These are phyloP conservation scores for Perkinsela sp. DNA, from an alignment of 208 protist genomes.

Conservation along the genomic window DNA sequence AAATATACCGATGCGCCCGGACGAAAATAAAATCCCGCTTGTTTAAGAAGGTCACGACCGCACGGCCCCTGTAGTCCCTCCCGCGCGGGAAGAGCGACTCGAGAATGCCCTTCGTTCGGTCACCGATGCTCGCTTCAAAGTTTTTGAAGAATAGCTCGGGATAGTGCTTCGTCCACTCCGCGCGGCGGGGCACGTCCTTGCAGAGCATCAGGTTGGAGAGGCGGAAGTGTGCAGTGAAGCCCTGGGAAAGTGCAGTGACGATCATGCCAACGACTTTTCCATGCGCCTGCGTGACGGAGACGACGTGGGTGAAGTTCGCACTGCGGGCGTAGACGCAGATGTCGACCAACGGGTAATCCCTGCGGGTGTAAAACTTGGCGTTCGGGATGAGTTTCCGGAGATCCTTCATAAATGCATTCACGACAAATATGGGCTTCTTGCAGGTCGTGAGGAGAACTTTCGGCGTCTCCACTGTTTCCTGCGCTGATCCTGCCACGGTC, in stretches of 20 bases:
- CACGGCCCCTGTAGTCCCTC: conserved; percentile 51
- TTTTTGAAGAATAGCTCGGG: conserved; percentile 75
- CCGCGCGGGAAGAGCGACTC: conserved; percentile 57
- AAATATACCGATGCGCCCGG: conserved; percentile 67
- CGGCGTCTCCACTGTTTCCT: conserved; percentile 7
- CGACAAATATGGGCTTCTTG: conserved; percentile 41
- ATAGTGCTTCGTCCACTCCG: conserved; percentile 55
- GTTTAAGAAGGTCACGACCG: conserved; percentile 69
- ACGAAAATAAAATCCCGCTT: conserved; percentile 76
- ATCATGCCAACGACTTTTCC: conserved; percentile 58
- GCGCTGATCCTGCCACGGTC: neutral
- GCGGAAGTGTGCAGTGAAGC: conserved; percentile 54
- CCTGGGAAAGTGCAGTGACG: conserved; percentile 51
- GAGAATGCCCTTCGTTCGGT: conserved; percentile 43
- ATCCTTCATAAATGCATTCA: conserved; percentile 57
- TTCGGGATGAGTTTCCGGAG: conserved; percentile 57
- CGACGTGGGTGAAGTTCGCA: conserved; percentile 54
- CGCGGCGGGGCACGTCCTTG: conserved; percentile 35
- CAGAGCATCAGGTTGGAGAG: conserved; percentile 49
- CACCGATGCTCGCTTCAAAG: conserved; percentile 62
- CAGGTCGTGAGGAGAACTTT: conserved; percentile 55
- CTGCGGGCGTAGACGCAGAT: conserved; percentile 64
- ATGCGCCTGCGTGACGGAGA: conserved; percentile 48
- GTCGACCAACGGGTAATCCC: conserved; percentile 59
- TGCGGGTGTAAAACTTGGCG: conserved; percentile 40